Evolutionary conservation across 805 yeast genomes (phyloP), one percentile per base, ranked within the genome.

Genomic region (Kuraishia borneana): DNA sequence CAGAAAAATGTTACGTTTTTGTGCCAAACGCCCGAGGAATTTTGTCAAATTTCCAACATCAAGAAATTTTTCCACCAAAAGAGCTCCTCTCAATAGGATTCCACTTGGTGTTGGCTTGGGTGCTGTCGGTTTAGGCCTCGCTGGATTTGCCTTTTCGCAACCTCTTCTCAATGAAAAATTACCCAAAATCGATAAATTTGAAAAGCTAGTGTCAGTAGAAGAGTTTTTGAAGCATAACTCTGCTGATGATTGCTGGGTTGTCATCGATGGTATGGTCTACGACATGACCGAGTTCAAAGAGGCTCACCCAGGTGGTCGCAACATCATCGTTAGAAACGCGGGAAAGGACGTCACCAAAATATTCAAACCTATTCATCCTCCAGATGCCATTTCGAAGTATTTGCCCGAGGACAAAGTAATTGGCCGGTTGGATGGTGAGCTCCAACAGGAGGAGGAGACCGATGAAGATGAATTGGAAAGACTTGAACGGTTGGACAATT

Each of bases 281-380:
- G 66, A 66, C 40, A 61, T 65, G 29, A 53, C 63, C 3, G 59
- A 58, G 34, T 66, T 66, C 39, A 39, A 63, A 20, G 17, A 36
- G 2, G 21, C 33, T 5, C 64, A 59, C 32, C 64, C 64, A 1
- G 64, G 64, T 17, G 64, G 64, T 4, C 39, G 43, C 26, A 35
- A 36, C 6, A 46, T 52, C 26, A 54, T 58, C 23, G 29, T 53
- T 34, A 46, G 41, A 18, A 51, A 47, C 37, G 61, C 60, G 20
- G 92, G 92, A 10, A 74, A 70, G 39, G 85, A 82, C 46, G 94
- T 89, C 8, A 79, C 92, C 6, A 76, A 79, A 45, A 74, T 83
- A 7, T 89, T 85, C 50, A 83, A 80, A 39, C 95, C 95, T 14
- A 68, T 89, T 39, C 98, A 89, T 55, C 92, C 97, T 0, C 72